Evolutionary conservation across 2,329 filamentous ascomycete genomes (phyloP), one percentile per base, ranked within the genome.

Genomic region (Paecilomyces sp.): DNA sequence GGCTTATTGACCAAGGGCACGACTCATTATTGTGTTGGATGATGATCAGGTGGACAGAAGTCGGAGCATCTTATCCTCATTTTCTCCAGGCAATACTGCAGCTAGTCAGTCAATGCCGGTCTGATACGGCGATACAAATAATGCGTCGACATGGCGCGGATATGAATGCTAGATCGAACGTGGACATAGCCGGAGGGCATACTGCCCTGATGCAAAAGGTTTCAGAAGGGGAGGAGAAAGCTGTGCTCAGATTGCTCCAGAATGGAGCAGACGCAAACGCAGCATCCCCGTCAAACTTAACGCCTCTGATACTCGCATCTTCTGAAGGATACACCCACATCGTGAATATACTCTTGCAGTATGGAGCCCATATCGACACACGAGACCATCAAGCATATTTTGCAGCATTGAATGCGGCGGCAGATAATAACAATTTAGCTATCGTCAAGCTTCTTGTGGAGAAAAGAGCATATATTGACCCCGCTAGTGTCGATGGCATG

Each of bases 181-280:
- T 11, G 11, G 31, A 33, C 31, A n/a, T 36, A 13, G 50, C 22
- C 1, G 58, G 61, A 0, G 41, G 31, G 5, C 25, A 28, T n/a
- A 66, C 68, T 0, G 60, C 65, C 0, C 34, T 71, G 8, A 57
- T 64, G 4, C 54, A 64, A n/a, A 18, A 22, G 3, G 47, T 65
- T 9, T 34, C 12, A 2, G 18, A 11, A 0, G 47, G 18, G 1
- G 56, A 67, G 47, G 15, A 59, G 4, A 52, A 58, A 6, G 65
- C 63, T 1, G 25, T 58, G 12, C 25, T 54, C 9, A 58, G 8
- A 7, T 47, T 70, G 3, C 63, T 70, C 1, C 50, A 56, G 3
- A 60, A 65, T 54, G 66, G 64, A 1, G 69, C 68, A 1, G 53
- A 66, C 57, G 57, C 62, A 0, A 60, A 68, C 12, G 60, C 62